Evolutionary conservation across 106 monocot species (phyloP), one percentile per base, ranked within the genome.

Genomic region (Dioscorea zingiberensis): DNA sequence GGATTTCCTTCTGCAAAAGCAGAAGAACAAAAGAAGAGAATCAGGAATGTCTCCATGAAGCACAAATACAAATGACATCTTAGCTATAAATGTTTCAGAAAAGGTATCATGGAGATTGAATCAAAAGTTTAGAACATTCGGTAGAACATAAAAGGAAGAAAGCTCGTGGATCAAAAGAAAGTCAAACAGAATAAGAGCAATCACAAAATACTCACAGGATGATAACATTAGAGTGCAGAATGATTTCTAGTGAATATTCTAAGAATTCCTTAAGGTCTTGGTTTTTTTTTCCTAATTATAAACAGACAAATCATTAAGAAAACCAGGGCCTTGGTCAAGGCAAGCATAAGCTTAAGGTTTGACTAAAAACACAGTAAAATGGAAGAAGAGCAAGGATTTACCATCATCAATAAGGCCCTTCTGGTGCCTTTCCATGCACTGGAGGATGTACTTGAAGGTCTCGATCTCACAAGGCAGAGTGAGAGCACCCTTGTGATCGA

Each of bases 391-490:
- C 19, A 13, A 27, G 24, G 21, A n/a, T 44, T 66, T 62, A 82
- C 77, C 77, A 24, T 78, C 72, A 24, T 81, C 67, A 38, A 78
- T 69, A 27, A 80, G 66, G n/a, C 80, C 83, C 32, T 71, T 67
- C 7, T 70, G 67, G 24, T 87, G 87, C 7, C 44, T 23, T 25
- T 84, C 77, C 77, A 84, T 82, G 63, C 74, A 74, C 26, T 85
- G 87, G 3, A 92, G 81, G 18, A 92, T 92, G 51, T 85, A 92
- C 74, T 82, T 92, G 76, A 92, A 92, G 2, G 84, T 71, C 67
- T 92, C 80, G 2, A 81, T 74, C 70, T 92, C 92, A 44, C 81
- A 79, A 13, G 87, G 92, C 24, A 92, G 48, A 0, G 76, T 78
- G 19, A 92, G 70, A 0, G 84, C 84, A 0, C 92, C 92, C 44